A percentile compares a stretch with the other conserved stretches of the same genome.
phyloP scores from a whole-genome alignment of 2,329 filamentous ascomycete species.

The Apiospora koreana region DNA sequence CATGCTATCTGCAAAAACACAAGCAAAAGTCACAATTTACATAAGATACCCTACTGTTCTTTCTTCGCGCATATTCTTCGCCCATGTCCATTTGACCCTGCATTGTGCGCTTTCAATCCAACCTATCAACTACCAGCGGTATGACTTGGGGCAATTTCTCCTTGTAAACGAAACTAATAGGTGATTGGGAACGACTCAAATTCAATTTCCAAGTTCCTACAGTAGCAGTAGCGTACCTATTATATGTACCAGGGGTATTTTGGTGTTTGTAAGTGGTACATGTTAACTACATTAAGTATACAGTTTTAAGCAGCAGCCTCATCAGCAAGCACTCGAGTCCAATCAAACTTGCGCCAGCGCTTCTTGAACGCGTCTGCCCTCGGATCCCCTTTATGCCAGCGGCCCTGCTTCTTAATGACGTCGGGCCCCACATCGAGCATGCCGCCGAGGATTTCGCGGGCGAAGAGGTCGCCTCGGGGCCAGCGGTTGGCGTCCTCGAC shows the following conservation, averaged over 20 bases:
- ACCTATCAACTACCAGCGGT: no score
- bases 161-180: neutral
- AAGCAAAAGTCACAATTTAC: conserved; percentile 2
- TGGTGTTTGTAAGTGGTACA: neutral
- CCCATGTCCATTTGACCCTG: neutral
- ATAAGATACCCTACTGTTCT: neutral
- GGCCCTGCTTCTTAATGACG: conserved; percentile 85
- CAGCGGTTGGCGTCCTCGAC: conserved; percentile 84
- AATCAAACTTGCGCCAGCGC: conserved; percentile 92
- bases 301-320: conserved; percentile 11
- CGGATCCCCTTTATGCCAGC: conserved; percentile 72
- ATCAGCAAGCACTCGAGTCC: conserved; percentile 62
- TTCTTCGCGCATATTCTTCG: neutral
- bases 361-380: conserved; percentile 79
- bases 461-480: conserved; percentile 91
- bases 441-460: conserved; percentile 85
- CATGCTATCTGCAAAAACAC: neutral
- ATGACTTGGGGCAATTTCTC: neutral
- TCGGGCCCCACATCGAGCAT: conserved; percentile 85
- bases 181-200: neutral
- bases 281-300: neutral
- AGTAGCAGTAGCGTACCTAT: neutral
- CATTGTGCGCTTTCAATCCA: no score
- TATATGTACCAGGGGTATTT: neutral
- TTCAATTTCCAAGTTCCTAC: neutral